Percentiles rank a stretch among this genome's conserved stretches.
These are phyloP conservation scores for Chrysosporium queenslandicum DNA, from an alignment of 2,329 filamentous ascomycete species.

Conservation along the genomic window DNA sequence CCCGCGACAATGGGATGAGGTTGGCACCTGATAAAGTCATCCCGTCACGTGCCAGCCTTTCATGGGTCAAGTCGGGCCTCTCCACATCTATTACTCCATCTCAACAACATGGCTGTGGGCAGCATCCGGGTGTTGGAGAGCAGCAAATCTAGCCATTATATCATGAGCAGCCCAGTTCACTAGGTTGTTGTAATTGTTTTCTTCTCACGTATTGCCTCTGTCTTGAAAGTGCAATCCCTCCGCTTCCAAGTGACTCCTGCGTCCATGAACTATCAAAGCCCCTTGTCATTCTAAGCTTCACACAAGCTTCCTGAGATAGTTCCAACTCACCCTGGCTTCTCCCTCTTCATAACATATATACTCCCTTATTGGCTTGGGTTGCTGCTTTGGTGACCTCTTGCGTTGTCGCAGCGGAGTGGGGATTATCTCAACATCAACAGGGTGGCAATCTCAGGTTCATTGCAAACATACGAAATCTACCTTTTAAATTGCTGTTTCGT, in stretches of 20 bases:
- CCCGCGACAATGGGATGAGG: background rate
- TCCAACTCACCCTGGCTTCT: background rate
- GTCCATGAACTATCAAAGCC: slow-evolving; percentile 3
- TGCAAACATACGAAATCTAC: background rate
- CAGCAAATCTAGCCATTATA: background rate
- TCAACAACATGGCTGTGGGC: background rate
- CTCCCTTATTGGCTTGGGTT: background rate
- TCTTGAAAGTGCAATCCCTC: background rate
- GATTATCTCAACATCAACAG: background rate
- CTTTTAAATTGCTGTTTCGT: background rate
- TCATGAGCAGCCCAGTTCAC: background rate
- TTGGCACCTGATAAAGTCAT: background rate
- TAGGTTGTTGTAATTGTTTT: background rate
- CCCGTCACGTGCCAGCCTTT: background rate
- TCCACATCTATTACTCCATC: background rate
- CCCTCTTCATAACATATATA: background rate
- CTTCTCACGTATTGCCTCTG: background rate
- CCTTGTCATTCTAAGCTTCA: slow-evolving; percentile 2
- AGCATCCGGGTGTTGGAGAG: background rate
- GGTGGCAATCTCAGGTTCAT: slow-evolving; percentile 1
- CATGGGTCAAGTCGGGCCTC: slow-evolving; percentile 5
- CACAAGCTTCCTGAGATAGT: background rate
- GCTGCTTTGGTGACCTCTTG: background rate
- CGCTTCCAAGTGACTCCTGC: background rate
- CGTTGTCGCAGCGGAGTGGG: background rate